Percentiles rank a stretch among this genome's conserved stretches.
Conservation (phyloP, 768 basidiomycete genomes). For the Holtermanniella nyarrowii region DNA sequence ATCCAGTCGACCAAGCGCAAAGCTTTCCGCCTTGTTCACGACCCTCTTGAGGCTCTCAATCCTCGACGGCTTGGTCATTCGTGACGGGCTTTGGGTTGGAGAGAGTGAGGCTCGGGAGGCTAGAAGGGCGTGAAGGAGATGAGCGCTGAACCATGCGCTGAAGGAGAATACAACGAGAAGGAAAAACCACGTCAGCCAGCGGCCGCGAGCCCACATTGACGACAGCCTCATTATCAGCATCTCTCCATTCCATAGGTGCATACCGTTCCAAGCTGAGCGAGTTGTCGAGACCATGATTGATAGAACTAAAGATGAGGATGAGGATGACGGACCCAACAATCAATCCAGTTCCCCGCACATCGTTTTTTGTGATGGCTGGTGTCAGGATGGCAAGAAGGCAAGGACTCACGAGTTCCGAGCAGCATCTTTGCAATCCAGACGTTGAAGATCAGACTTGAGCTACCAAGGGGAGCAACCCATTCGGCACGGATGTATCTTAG, state of each 20-base stretch:
- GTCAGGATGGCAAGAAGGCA: constrained; percentile 4
- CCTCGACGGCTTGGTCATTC: constrained; percentile 9
- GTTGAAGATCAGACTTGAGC: constrained; percentile 89
- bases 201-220: constrained; percentile 68
- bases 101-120: constrained; percentile 59
- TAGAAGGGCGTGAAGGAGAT: constrained; percentile 64
- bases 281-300: constrained; percentile 38
- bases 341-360: constrained; percentile 35
- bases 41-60: constrained; percentile 14
- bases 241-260: constrained; percentile 3
- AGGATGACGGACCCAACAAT: constrained; percentile 38
- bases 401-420: constrained; percentile 36
- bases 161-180: constrained; percentile 61
- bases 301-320: constrained; percentile 38
- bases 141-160: constrained; percentile 57
- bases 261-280: constrained; percentile 28
- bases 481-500: constrained; percentile 46
- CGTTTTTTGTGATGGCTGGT: constrained; percentile 33
- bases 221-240: constrained; percentile 53
- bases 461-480: constrained; percentile 93
- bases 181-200: constrained; percentile 88
- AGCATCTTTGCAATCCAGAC: constrained; percentile 68
- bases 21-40: constrained; percentile 48
- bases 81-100: constrained; percentile 48
- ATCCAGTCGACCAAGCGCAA: constrained; percentile 50